phyloP scores from a whole-genome alignment of 2,329 filamentous ascomycete genomes.

The Colletotrichum euphorbiae region DNA sequence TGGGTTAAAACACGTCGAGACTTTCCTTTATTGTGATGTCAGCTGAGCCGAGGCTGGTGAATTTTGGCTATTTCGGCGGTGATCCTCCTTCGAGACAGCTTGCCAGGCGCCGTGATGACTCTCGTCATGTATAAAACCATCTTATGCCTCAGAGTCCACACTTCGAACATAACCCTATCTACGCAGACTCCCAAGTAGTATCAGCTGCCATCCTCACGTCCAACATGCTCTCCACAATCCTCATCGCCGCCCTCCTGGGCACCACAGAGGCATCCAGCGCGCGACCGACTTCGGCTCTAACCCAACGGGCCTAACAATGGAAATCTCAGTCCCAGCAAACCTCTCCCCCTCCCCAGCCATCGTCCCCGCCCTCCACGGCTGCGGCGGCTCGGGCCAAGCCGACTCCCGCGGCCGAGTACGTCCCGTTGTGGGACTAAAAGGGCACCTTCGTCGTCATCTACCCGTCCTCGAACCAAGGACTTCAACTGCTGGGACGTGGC shows the following conservation, averaged over 20 bases:
- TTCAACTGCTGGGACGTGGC: constrained; percentile 64
- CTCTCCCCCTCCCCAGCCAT: constrained; percentile 27
- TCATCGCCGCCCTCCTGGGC: constrained; percentile 3
- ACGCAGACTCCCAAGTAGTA: neutral
- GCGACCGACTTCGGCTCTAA: constrained; percentile 35
- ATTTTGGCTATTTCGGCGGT: constrained; percentile 3
- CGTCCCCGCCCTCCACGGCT: constrained; percentile 38
- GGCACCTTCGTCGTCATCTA: constrained; percentile 57
- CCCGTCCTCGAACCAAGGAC: constrained; percentile 43
- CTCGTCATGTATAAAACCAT: neutral
- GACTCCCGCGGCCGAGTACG: constrained; percentile 31
- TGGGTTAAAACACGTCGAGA: neutral
- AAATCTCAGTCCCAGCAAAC: constrained; percentile 33
- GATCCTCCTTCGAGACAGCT: neutral
- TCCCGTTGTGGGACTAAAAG: constrained; percentile 52
- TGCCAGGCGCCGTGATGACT: neutral
- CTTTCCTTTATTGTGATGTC: neutral
- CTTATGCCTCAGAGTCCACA: neutral
- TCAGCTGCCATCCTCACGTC: too few relatives aligned
- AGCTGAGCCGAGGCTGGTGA: constrained; percentile 5
- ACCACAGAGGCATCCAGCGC: constrained; percentile 14
- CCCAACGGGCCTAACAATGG: constrained; percentile 39
- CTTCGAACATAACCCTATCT: neutral
- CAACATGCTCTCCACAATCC: neutral
- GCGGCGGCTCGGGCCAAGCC: constrained; percentile 36